A percentile compares a stretch with the other conserved stretches of the same genome.
Conservation (phyloP, 345 rosid species). For the Sapria himalayana region DNA sequence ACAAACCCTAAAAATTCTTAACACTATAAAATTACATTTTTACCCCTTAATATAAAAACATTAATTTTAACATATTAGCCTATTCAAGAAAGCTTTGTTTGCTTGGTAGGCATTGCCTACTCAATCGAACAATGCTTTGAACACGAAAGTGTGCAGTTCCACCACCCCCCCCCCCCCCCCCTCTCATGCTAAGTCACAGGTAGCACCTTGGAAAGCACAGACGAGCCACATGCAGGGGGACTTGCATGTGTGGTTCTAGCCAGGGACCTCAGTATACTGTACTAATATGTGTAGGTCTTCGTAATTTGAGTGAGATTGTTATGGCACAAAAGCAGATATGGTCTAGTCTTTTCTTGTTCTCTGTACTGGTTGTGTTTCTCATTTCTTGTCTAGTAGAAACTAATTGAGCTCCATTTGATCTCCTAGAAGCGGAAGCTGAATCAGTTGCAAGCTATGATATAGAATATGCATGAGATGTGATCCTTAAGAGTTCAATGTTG, state of each 20-base stretch:
- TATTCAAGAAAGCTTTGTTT: too few relatives aligned
- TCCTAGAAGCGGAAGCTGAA: neutral
- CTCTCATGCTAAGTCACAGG: neutral
- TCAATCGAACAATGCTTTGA: too few relatives aligned
- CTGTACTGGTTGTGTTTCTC: slow-evolving; percentile 5
- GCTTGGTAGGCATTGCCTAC: too few relatives aligned
- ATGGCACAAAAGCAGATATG: neutral
- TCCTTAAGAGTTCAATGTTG: too few relatives aligned
- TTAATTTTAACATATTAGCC: too few relatives aligned
- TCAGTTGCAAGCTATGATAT: neutral
- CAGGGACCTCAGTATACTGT: neutral
- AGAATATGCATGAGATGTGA: too few relatives aligned
- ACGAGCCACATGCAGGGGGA: neutral
- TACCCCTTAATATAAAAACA: too few relatives aligned
- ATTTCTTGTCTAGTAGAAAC: slow-evolving; percentile 5
- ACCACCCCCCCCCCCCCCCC: too few relatives aligned
- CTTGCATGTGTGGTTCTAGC: neutral
- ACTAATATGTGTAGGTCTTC: neutral
- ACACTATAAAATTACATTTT: too few relatives aligned
- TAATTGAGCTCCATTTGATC: slow-evolving; percentile 6
- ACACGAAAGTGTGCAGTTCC: neutral
- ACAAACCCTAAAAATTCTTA: too few relatives aligned
- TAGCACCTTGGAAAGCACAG: neutral
- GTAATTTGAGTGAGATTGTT: slow-evolving; percentile 2
- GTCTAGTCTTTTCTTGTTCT: neutral